A percentile compares a stretch with the other conserved stretches of the same genome.
phyloP scores from a whole-genome alignment of 371 early-diverging fungal genomes.

The Lichtheimia corymbifera region DNA sequence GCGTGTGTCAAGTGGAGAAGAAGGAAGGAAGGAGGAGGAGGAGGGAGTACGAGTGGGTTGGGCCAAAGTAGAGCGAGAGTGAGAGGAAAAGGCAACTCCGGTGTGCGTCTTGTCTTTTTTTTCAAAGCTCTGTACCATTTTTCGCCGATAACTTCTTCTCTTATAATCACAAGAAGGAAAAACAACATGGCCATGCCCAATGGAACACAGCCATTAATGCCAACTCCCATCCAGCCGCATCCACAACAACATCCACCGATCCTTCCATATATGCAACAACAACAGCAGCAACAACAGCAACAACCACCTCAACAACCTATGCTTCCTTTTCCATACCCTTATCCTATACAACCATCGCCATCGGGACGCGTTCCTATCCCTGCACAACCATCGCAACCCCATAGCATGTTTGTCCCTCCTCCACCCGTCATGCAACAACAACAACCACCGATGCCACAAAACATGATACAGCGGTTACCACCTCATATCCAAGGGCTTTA shows the following conservation, averaged over 20 bases:
- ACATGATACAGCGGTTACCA: slow-evolving; percentile 8
- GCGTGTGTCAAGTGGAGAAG: no score
- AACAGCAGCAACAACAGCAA: slow-evolving; percentile 4
- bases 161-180: no score
- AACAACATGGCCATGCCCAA: neutral
- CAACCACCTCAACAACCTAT: slow-evolving; percentile 8
- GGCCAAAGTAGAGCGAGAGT: no score
- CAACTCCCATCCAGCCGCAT: neutral
- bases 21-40: no score
- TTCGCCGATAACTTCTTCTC: no score
- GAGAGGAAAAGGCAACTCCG: no score
- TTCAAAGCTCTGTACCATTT: no score
- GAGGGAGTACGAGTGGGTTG: no score
- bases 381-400: slow-evolving; percentile 3
- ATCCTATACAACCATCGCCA: slow-evolving; percentile 4
- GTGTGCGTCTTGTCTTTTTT: no score
- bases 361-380: slow-evolving; percentile 8
- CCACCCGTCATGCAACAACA: slow-evolving; percentile 12
- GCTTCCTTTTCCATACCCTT: slow-evolving; percentile 4
- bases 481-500: slow-evolving; percentile 38
- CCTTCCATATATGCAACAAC: neutral
- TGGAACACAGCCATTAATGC: slow-evolving; percentile 4
- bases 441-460: slow-evolving; percentile 16
- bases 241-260: neutral
- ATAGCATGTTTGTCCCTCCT: slow-evolving; percentile 1